Evolutionary conservation across 805 yeast genomes (phyloP).

Genomic region (Helenozyma rhizophorensis): DNA sequence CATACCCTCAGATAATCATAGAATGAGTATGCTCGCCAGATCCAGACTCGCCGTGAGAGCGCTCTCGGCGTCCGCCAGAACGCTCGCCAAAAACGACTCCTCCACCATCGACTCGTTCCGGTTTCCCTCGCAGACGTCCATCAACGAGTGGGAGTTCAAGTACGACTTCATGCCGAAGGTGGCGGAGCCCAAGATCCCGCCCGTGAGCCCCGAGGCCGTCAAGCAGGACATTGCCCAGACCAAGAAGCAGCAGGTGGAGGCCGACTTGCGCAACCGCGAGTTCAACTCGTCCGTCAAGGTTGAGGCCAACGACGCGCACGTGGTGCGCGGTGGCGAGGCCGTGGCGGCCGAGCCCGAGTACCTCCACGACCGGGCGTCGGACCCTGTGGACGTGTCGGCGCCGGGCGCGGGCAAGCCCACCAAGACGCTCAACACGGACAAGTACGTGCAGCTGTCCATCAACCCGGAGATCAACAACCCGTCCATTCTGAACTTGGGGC

Average conservation of each 20-base stretch:
- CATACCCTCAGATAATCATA: too few species aligned
- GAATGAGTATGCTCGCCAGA: too few species aligned
- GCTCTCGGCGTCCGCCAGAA: slow-evolving; percentile 2
- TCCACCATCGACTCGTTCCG: slow-evolving; percentile 57
- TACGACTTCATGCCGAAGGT: slow-evolving; percentile 42
- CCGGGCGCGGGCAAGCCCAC: slow-evolving; percentile 8
- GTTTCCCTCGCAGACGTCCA: slow-evolving; percentile 43
- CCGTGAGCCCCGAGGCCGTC: slow-evolving; percentile 45
- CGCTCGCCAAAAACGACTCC: slow-evolving; percentile 49
- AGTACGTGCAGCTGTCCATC: slow-evolving; percentile 37
- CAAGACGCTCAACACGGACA: slow-evolving; percentile 35
- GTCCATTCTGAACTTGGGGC: slow-evolving; percentile 32
- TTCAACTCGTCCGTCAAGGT: slow-evolving; percentile 34
- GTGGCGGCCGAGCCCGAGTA: slow-evolving; percentile 36
- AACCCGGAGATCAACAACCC: slow-evolving; percentile 38
- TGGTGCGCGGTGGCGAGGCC: slow-evolving; percentile 40
- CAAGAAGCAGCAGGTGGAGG: slow-evolving; percentile 33
- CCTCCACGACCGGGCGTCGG: slow-evolving; percentile 34
- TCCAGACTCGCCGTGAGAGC: too few species aligned
- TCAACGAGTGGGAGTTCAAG: slow-evolving; percentile 48
- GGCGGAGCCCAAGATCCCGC: slow-evolving; percentile 39
- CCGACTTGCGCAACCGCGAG: slow-evolving; percentile 33
- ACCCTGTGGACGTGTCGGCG: slow-evolving; percentile 29
- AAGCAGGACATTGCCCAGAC: slow-evolving; percentile 45
- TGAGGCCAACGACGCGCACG: slow-evolving; percentile 40